Conservation (phyloP, 2,329 filamentous ascomycete genomes). For the Cucurbitaria berberidis region DNA sequence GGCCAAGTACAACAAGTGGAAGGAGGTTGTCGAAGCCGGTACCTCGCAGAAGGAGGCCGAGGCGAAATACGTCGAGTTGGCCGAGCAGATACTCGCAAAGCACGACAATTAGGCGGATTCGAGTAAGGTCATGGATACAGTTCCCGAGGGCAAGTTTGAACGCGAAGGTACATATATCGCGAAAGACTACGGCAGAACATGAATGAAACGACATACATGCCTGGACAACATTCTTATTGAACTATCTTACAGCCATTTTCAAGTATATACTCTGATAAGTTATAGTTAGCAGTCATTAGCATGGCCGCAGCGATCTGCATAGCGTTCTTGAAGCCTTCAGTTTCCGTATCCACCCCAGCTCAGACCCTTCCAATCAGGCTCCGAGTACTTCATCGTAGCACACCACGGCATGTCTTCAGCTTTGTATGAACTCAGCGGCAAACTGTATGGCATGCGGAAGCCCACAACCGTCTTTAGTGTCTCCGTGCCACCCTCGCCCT, state of each 20-base stretch:
- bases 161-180: slow-evolving; percentile 33
- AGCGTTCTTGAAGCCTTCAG: not conserved
- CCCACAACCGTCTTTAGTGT: slow-evolving; percentile 60
- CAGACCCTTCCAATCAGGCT: slow-evolving; percentile 66
- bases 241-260: not conserved
- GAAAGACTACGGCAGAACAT: not conserved
- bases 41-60: slow-evolving; percentile 71
- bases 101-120: slow-evolving; percentile 62
- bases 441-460: slow-evolving; percentile 80
- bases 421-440: slow-evolving; percentile 73
- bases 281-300: not conserved
- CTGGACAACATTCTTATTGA: not conserved
- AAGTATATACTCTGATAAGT: not conserved
- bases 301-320: not conserved
- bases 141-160: not conserved
- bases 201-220: too few species aligned
- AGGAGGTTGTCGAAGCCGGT: slow-evolving; percentile 69
- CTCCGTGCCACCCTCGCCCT: slow-evolving; percentile 14
- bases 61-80: slow-evolving; percentile 74
- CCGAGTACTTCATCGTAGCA: slow-evolving; percentile 63
- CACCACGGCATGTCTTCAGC: slow-evolving; percentile 76
- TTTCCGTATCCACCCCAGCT: slow-evolving; percentile 45
- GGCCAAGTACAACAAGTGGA: slow-evolving; percentile 80
- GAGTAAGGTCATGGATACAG: slow-evolving; percentile 7
- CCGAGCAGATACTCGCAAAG: slow-evolving; percentile 73